A percentile compares a stretch with the other conserved stretches of the same genome.
Evolutionary conservation across 805 yeast species (phyloP).

Genomic region (Schizosaccharomyces octosporus): DNA sequence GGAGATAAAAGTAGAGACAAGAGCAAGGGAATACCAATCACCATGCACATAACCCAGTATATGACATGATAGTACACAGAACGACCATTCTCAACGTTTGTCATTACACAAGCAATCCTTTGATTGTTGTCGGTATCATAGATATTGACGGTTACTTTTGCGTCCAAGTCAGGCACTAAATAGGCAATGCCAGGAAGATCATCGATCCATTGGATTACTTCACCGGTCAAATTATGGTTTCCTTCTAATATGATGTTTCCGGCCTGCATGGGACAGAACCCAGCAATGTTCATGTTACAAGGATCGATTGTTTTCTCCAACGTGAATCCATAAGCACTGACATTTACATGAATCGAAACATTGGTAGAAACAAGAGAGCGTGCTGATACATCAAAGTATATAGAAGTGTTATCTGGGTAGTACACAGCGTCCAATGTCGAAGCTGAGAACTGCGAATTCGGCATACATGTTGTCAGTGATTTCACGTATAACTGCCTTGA

Average conservation of each 20-base stretch:
- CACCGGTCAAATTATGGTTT: slow-evolving; percentile 14
- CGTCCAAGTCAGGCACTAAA: slow-evolving; percentile 84
- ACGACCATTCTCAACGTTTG: slow-evolving; percentile 61
- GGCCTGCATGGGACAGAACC: slow-evolving; percentile 63
- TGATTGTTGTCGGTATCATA: slow-evolving; percentile 9
- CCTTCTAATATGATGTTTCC: slow-evolving; percentile 62
- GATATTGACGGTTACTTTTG: slow-evolving; percentile 54
- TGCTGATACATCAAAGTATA: slow-evolving; percentile 47
- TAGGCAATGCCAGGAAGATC: slow-evolving; percentile 61
- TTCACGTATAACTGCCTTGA: background rate
- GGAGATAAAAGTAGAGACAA: slow-evolving; percentile 73
- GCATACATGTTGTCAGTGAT: slow-evolving; percentile 63
- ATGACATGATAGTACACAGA: slow-evolving; percentile 84
- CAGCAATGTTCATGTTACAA: slow-evolving; percentile 30
- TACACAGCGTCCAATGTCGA: slow-evolving; percentile 53
- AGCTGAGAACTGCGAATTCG: slow-evolving; percentile 64
- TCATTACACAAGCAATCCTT: slow-evolving; percentile 78
- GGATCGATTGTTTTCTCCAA: slow-evolving; percentile 33
- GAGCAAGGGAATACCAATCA: slow-evolving; percentile 66
- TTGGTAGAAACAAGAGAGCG: slow-evolving; percentile 53
- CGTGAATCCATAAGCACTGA: slow-evolving; percentile 62
- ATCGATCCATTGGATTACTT: slow-evolving; percentile 20
- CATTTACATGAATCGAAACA: slow-evolving; percentile 35
- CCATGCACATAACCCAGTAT: slow-evolving; percentile 86
- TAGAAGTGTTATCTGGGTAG: slow-evolving; percentile 39